Conservation (phyloP, 2,329 filamentous ascomycete genomes). For the Akanthomyces dipterigenus region DNA sequence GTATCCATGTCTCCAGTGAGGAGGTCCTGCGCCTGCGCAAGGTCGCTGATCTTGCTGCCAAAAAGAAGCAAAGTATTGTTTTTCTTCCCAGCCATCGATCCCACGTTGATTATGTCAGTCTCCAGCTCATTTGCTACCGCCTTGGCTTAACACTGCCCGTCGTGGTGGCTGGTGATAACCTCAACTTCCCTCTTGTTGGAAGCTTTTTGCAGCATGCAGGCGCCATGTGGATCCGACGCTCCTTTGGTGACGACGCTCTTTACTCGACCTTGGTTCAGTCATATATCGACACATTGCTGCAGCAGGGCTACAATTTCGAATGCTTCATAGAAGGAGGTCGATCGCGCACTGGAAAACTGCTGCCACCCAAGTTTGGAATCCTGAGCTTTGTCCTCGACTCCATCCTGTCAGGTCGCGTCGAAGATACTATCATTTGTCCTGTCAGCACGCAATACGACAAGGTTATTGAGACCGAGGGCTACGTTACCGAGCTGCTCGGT, state of each 20-base stretch:
- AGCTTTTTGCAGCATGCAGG: conserved; percentile 91
- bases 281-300: conserved; percentile 88
- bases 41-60: conserved; percentile 74
- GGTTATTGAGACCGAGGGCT: conserved; percentile 95
- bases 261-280: conserved; percentile 92
- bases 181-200: conserved; percentile 89
- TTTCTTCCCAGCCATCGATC: conserved; percentile 93
- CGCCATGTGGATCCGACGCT: conserved; percentile 91
- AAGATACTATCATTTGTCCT: conserved; percentile 89
- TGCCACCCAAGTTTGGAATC: conserved; percentile 94
- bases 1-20: conserved; percentile 91
- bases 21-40: conserved; percentile 78
- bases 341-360: conserved; percentile 85
- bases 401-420: conserved; percentile 75
- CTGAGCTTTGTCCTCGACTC: conserved; percentile 87
- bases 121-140: conserved; percentile 93
- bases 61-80: conserved; percentile 89
- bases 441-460: conserved; percentile 99
- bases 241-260: conserved; percentile 85
- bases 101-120: conserved; percentile 91
- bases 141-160: conserved; percentile 83
- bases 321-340: conserved; percentile 96
- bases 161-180: conserved; percentile 90
- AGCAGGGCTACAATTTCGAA: conserved; percentile 89
- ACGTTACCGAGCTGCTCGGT: conserved; percentile 88